Percentiles rank a stretch among this genome's conserved stretches.
Conservation (phyloP, 495 filamentous ascomycete genomes). For the Elasticomyces elasticus region DNA sequence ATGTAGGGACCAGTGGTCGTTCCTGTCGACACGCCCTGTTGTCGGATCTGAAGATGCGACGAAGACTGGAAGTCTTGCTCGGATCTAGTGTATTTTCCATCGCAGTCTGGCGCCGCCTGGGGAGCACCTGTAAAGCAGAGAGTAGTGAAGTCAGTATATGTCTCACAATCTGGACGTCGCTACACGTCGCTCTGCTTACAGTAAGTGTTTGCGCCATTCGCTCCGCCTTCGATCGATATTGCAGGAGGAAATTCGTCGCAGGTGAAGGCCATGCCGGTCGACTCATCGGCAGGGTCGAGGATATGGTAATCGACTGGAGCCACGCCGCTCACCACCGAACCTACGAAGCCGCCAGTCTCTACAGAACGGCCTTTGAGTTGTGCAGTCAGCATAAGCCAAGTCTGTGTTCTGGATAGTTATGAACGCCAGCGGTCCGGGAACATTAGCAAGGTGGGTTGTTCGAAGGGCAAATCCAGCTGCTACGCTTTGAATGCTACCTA, state of each 20-base stretch:
- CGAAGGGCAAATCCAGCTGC: too few species aligned
- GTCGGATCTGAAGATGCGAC: neutral
- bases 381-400: too few species aligned
- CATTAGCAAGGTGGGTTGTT: too few species aligned
- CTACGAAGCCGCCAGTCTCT: neutral
- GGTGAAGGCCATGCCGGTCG: neutral
- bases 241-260: slow-evolving; percentile 1
- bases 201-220: neutral
- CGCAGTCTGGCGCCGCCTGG: slow-evolving; percentile 1
- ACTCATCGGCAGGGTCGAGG: neutral
- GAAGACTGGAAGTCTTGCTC: slow-evolving; percentile 2
- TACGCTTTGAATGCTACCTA: too few species aligned
- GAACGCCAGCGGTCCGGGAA: too few species aligned
- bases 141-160: too few species aligned
- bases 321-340: neutral
- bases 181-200: too few species aligned
- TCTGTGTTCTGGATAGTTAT: too few species aligned
- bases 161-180: too few species aligned
- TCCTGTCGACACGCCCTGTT: neutral
- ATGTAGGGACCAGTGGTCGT: neutral
- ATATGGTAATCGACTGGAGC: neutral
- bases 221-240: neutral
- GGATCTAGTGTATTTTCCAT: neutral
- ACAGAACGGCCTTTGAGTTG: neutral
- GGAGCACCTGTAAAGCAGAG: too few species aligned